Conservation (phyloP, 257 asterid species). For the Scutellaria barbata region DNA sequence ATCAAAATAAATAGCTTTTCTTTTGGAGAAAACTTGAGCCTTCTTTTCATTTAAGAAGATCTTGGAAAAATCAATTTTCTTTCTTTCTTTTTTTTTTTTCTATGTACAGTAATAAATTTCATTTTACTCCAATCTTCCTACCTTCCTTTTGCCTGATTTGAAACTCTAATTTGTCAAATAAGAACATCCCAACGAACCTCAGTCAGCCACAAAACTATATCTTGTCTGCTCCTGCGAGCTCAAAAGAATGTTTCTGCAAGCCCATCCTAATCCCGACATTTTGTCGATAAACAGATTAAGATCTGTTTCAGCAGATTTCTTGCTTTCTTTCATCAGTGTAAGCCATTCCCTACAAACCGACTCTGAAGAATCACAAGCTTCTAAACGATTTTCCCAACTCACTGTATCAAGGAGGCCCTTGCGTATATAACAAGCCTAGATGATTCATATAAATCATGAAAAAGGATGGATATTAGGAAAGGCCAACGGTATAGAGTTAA, state of each 20-base stretch:
- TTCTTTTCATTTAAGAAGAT: not conserved
- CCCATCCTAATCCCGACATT: slow-evolving; percentile 73
- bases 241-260: slow-evolving; percentile 67
- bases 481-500: not conserved
- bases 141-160: not conserved
- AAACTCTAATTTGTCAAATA: not conserved
- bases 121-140: not conserved
- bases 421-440: slow-evolving; percentile 73
- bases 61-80: not conserved
- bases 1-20: not conserved
- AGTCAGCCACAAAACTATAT: slow-evolving; percentile 61
- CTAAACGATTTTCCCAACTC: slow-evolving; percentile 42
- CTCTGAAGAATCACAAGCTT: slow-evolving; percentile 39
- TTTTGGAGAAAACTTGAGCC: not conserved
- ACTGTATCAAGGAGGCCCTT: slow-evolving; percentile 39
- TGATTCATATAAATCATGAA: slow-evolving; percentile 21
- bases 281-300: slow-evolving; percentile 46
- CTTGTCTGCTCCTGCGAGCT: slow-evolving; percentile 73
- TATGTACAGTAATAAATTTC: not conserved
- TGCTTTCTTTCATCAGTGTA: slow-evolving; percentile 63
- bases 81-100: not conserved
- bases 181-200: slow-evolving; percentile 15
- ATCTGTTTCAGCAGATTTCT: slow-evolving; percentile 46
- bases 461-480: not conserved
- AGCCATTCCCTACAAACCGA: slow-evolving; percentile 56